Conservation (phyloP, 2,329 filamentous ascomycete species). For the Sporothrix phasma region DNA sequence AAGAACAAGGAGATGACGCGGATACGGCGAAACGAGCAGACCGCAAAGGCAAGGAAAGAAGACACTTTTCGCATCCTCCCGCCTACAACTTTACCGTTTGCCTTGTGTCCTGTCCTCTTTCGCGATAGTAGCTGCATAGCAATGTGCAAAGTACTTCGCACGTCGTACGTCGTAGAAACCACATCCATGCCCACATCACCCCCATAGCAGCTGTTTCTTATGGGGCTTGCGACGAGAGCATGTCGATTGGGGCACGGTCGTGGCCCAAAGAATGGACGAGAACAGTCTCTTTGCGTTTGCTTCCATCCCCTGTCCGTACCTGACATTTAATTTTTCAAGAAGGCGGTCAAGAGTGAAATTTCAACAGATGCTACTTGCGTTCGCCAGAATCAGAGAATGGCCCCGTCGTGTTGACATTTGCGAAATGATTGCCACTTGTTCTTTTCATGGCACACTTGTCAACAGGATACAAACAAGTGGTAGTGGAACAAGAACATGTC, state of each 20-base stretch:
- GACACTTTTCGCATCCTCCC: background rate
- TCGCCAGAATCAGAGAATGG: background rate
- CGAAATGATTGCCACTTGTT: constrained; percentile 3
- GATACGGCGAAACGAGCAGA: background rate
- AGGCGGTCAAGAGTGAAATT: constrained; percentile 7
- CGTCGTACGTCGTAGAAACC: too few species aligned
- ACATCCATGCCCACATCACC: background rate
- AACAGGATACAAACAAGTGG: background rate
- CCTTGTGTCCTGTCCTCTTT: background rate
- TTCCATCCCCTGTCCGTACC: background rate
- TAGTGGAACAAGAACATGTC: background rate
- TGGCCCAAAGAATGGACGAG: background rate
- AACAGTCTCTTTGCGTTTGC: background rate
- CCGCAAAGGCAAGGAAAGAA: background rate
- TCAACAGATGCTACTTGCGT: background rate
- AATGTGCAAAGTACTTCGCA: too few species aligned
- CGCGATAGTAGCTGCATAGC: background rate
- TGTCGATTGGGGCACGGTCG: background rate
- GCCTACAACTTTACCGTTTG: background rate
- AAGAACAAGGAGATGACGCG: background rate
- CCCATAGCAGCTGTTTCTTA: background rate
- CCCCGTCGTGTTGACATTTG: constrained; percentile 1
- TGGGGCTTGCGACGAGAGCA: background rate
- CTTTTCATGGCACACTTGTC: background rate
- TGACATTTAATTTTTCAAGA: background rate